Percentiles rank a stretch among this genome's conserved stretches.
phyloP scores from a whole-genome alignment of 768 basidiomycete genomes.

The Panellus pusillus region DNA sequence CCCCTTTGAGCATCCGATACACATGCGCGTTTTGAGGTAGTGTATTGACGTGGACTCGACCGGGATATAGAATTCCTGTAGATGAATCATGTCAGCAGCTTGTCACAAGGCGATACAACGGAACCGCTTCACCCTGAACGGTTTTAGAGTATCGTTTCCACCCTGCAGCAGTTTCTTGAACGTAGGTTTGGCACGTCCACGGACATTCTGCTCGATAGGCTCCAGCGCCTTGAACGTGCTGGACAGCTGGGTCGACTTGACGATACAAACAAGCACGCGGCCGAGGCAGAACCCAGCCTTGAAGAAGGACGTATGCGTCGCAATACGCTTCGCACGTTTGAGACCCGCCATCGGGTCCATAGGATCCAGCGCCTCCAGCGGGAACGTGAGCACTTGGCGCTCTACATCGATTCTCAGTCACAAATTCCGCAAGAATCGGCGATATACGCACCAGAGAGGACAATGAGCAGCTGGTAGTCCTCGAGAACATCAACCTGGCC shows the following conservation, averaged over 20 bases:
- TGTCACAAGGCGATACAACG: neutral
- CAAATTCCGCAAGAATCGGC: neutral
- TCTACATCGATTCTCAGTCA: conserved; percentile 46
- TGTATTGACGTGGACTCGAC: conserved; percentile 96
- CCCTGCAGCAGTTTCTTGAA: conserved; percentile 94
- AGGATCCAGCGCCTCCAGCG: conserved; percentile 87
- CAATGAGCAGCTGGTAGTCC: conserved; percentile 92
- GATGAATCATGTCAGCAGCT: neutral
- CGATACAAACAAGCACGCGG: conserved; percentile 90
- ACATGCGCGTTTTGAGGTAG: conserved; percentile 95
- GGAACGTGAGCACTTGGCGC: conserved; percentile 94
- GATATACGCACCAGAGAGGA: conserved; percentile 83
- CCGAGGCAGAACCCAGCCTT: conserved; percentile 93
- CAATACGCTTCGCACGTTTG: conserved; percentile 92
- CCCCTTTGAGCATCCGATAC: conserved; percentile 94
- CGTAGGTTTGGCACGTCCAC: conserved; percentile 83
- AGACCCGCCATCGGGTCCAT: conserved; percentile 88
- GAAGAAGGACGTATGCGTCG: conserved; percentile 96
- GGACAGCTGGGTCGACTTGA: conserved; percentile 92
- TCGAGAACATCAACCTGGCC: conserved; percentile 95
- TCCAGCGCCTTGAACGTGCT: conserved; percentile 98
- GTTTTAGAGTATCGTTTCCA: conserved; percentile 88
- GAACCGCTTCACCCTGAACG: conserved; percentile 70
- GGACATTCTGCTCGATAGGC: conserved; percentile 86
- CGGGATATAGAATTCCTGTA: conserved; percentile 97